These are phyloP conservation scores for Camellia lanceoleosa DNA, from an alignment of 148 eudicot genomes.

Conservation along the genomic window DNA sequence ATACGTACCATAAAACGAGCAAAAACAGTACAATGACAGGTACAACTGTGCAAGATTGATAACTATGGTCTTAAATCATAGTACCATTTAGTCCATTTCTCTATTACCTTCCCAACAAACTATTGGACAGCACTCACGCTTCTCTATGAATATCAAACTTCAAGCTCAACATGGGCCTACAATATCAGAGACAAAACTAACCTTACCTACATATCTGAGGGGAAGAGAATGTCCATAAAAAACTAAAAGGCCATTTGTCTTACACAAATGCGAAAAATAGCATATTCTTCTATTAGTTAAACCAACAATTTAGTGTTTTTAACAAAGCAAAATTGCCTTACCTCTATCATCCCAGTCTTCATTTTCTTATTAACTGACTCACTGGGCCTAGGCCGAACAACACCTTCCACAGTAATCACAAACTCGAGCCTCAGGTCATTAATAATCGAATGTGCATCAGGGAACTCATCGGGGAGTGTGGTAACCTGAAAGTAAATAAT, in stretches of 20 bases:
- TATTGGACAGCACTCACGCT: background rate
- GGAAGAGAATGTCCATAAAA: background rate
- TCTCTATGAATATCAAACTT: background rate
- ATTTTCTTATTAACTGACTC: constrained; percentile 80
- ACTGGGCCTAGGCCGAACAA: constrained; percentile 65
- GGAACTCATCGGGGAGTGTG: constrained; percentile 83
- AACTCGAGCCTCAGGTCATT: constrained; percentile 80
- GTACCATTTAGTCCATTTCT: too few species aligned
- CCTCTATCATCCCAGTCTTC: constrained; percentile 94
- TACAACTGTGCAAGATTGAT: background rate
- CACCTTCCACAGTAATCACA: constrained; percentile 78
- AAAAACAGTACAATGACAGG: background rate
- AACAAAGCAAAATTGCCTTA: constrained; percentile 13
- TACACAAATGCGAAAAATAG: background rate
- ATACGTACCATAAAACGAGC: background rate
- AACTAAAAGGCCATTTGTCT: background rate
- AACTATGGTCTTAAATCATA: too few species aligned
- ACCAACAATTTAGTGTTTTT: background rate
- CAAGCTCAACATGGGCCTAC: background rate
- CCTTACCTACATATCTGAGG: background rate
- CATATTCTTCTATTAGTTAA: background rate
- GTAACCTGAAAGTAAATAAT: constrained; percentile 48
- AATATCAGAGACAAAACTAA: background rate
- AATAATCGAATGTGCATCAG: constrained; percentile 71
- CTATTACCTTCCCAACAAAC: background rate